Evolutionary conservation across 805 yeast species (phyloP).

Genomic region (Yarrowia osloensis): DNA sequence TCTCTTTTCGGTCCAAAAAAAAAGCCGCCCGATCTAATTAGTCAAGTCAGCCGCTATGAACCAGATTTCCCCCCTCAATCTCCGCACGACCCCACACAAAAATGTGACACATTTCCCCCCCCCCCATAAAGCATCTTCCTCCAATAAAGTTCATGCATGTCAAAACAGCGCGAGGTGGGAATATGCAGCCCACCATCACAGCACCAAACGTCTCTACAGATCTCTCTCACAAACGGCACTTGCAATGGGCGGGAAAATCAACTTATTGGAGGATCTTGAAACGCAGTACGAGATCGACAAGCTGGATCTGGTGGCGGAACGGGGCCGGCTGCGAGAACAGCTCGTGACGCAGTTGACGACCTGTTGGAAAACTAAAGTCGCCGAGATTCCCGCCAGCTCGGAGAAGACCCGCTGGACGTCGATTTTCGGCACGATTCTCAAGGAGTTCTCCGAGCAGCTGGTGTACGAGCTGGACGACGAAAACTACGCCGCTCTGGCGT

Average conservation of each 20-base stretch:
- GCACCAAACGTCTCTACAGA: no score
- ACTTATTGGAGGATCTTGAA: conserved; percentile 2
- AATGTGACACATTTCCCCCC: no score
- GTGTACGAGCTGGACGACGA: conserved; percentile 5
- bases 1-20: no score
- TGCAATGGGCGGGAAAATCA: not conserved
- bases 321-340: not conserved
- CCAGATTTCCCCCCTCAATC: no score
- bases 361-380: not conserved
- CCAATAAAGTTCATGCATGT: not conserved
- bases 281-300: conserved; percentile 14
- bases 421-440: not conserved
- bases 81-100: no score
- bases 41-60: no score
- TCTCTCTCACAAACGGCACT: not conserved
- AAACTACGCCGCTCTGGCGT: conserved; percentile 9
- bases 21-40: no score
- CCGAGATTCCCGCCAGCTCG: not conserved
- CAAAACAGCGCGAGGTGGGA: not conserved
- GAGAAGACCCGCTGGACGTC: not conserved
- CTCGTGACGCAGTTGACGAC: not conserved
- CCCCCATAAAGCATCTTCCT: no score
- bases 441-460: not conserved
- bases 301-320: not conserved
- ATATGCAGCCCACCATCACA: not conserved